Evolutionary conservation across 2,329 filamentous ascomycete genomes (phyloP).

Genomic region (Teratosphaeria zuluensis): DNA sequence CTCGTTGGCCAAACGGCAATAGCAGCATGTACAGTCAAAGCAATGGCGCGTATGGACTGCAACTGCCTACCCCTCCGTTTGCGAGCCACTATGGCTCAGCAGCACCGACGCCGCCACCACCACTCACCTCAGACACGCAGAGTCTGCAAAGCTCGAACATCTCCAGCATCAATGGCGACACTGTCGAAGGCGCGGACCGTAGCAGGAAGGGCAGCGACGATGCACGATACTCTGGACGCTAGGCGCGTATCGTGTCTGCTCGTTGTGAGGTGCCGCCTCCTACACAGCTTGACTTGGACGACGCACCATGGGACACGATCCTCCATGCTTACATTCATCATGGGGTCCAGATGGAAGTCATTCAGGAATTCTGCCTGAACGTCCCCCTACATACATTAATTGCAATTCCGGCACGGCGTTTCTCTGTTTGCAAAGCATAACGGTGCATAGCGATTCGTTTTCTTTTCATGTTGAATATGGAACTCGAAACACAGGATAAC

Average conservation of each 20-base stretch:
- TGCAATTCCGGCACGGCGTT: neutral
- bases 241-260: neutral
- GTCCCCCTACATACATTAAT: neutral
- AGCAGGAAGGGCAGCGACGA: conserved; percentile 17
- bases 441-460: neutral
- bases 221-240: neutral
- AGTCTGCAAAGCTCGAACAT: conserved; percentile 19
- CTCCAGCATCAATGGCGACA: conserved; percentile 24
- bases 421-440: neutral
- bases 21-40: neutral
- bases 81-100: conserved; percentile 18
- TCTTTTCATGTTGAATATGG: neutral
- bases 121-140: conserved; percentile 18
- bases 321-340: too few species aligned
- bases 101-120: conserved; percentile 14
- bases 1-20: neutral
- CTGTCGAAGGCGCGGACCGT: conserved; percentile 23
- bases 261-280: neutral
- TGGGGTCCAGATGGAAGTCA: too few species aligned
- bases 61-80: conserved; percentile 5
- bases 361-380: neutral
- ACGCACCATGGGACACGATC: too few species aligned
- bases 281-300: too few species aligned
- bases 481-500: neutral
- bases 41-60: conserved; percentile 1